phyloP scores from a whole-genome alignment of 805 yeast genomes.

The Candida railenensis region DNA sequence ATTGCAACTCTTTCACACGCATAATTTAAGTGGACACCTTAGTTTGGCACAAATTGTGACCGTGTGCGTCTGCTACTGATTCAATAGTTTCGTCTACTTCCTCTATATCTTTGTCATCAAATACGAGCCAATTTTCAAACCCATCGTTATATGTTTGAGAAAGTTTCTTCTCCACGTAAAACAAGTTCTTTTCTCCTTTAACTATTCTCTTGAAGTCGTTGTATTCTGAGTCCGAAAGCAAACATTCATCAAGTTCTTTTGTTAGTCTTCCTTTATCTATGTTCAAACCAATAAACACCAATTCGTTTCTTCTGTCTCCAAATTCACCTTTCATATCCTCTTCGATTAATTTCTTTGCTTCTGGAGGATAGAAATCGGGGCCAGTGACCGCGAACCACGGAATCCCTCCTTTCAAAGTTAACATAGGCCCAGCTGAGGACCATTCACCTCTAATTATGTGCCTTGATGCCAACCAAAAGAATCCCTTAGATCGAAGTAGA shows the following conservation, averaged over 20 bases:
- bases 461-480: slow-evolving; percentile 45
- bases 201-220: slow-evolving; percentile 24
- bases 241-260: slow-evolving; percentile 33
- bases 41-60: neutral
- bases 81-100: slow-evolving; percentile 9
- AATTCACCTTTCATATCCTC: slow-evolving; percentile 36
- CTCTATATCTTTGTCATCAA: slow-evolving; percentile 14
- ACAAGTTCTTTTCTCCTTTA: slow-evolving; percentile 22
- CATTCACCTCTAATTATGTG: slow-evolving; percentile 42
- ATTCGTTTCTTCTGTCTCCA: slow-evolving; percentile 46
- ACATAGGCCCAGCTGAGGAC: slow-evolving; percentile 45
- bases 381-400: slow-evolving; percentile 42
- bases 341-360: slow-evolving; percentile 27
- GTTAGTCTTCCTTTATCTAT: slow-evolving; percentile 27
- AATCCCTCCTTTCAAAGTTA: slow-evolving; percentile 40
- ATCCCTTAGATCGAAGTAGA: slow-evolving; percentile 42
- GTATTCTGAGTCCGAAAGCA: slow-evolving; percentile 39
- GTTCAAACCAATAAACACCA: slow-evolving; percentile 44
- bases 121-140: slow-evolving; percentile 41
- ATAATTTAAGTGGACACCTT: neutral
- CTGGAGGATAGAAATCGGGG: slow-evolving; percentile 30
- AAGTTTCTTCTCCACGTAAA: slow-evolving; percentile 28
- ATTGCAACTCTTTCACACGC: neutral
- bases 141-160: slow-evolving; percentile 37
- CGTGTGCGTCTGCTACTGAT: neutral